Evolutionary conservation across 768 basidiomycete genomes (phyloP).

Genomic region (Mycena crocata): DNA sequence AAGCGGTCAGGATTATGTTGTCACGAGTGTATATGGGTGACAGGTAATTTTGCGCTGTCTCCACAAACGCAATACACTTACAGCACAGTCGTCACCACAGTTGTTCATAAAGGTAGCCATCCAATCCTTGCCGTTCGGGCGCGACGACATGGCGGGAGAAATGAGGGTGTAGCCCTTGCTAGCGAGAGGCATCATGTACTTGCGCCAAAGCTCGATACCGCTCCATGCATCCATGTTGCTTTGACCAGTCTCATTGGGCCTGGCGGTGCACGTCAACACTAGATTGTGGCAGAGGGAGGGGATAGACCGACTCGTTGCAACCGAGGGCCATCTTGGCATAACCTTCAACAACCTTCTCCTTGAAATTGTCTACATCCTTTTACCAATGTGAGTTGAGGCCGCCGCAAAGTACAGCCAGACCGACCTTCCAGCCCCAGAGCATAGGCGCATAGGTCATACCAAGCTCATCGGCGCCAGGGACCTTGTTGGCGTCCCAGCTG

Average conservation of each 20-base stretch:
- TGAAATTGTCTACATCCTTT: conserved; percentile 62
- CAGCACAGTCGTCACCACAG: conserved; percentile 59
- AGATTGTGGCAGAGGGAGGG: neutral
- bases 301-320: conserved; percentile 76
- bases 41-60: too few species aligned
- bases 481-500: conserved; percentile 72
- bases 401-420: too few species aligned
- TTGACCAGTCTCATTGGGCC: conserved; percentile 76
- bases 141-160: conserved; percentile 77
- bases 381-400: too few species aligned
- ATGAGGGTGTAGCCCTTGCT: conserved; percentile 66
- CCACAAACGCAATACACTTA: too few species aligned
- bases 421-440: conserved; percentile 79
- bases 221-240: conserved; percentile 65
- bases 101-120: conserved; percentile 65
- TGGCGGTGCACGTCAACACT: conserved; percentile 42
- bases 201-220: conserved; percentile 68
- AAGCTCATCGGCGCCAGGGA: conserved; percentile 51
- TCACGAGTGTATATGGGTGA: too few species aligned
- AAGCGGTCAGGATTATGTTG: neutral
- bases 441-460: conserved; percentile 72
- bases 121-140: conserved; percentile 58
- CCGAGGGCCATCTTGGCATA: conserved; percentile 67
- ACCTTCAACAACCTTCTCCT: conserved; percentile 56
- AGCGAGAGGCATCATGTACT: conserved; percentile 70